Conservation (phyloP, 2,329 filamentous ascomycete species). For the Colletotrichum sidae region DNA sequence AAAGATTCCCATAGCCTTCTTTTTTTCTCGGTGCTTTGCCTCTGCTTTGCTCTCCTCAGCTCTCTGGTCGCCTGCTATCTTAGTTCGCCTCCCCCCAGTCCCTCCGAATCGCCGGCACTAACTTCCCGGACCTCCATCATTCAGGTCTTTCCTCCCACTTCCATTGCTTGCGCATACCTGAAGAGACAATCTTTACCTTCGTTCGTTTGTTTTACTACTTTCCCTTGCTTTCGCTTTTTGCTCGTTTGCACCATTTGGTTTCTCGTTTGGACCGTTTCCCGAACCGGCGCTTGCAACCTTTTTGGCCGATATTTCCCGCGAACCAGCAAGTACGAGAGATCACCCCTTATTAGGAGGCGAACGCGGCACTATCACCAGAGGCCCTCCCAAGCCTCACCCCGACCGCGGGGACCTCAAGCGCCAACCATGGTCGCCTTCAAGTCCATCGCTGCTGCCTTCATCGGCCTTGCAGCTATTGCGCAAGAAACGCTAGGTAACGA, state of each 20-base stretch:
- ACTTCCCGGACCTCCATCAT: slow-evolving; percentile 31
- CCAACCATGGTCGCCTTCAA: slow-evolving; percentile 48
- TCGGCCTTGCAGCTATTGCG: slow-evolving; percentile 45
- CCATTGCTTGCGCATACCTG: too few relatives aligned
- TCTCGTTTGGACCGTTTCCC: neutral
- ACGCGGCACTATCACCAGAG: slow-evolving; percentile 17
- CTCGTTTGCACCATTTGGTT: neutral
- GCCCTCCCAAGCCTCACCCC: slow-evolving; percentile 34
- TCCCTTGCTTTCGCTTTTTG: slow-evolving; percentile 16
- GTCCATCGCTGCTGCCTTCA: slow-evolving; percentile 45
- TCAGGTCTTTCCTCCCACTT: slow-evolving; percentile 12
- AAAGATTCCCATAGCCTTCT: slow-evolving; percentile 23
- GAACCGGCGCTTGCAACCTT: neutral
- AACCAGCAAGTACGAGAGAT: neutral
- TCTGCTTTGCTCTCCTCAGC: neutral
- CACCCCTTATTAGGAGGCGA: slow-evolving; percentile 26
- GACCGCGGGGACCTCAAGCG: slow-evolving; percentile 37
- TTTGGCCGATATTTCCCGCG: neutral
- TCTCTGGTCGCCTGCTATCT: too few relatives aligned
- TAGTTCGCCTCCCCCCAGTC: too few relatives aligned
- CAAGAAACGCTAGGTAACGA: slow-evolving; percentile 48
- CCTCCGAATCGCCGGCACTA: slow-evolving; percentile 7
- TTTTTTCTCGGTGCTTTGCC: neutral
- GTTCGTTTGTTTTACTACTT: slow-evolving; percentile 31
- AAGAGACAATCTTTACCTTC: slow-evolving; percentile 20